Conservation (phyloP, 257 asterid species). For the Agastache rugosa region DNA sequence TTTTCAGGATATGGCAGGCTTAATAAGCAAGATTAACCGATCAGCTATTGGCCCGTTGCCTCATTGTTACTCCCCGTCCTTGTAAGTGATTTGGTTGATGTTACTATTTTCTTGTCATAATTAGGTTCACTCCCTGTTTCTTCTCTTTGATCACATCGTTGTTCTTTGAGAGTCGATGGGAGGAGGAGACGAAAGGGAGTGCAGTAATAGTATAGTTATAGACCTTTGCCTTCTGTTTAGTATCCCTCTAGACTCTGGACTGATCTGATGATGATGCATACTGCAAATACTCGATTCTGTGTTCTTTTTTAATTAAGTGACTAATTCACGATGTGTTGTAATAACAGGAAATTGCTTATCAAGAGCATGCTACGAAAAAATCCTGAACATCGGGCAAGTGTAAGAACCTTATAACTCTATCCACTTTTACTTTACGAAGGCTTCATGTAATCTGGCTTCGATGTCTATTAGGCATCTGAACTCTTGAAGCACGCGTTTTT, state of each 20-base stretch:
- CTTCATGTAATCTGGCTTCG: conserved; percentile 22
- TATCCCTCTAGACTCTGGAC: no score
- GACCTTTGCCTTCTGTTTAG: no score
- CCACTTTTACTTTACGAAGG: background rate
- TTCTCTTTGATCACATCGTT: background rate
- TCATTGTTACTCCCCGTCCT: conserved; percentile 76
- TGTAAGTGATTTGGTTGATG: conserved; percentile 51
- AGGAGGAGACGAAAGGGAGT: no score
- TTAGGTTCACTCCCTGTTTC: background rate
- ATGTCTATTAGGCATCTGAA: conserved; percentile 70
- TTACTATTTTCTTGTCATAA: background rate
- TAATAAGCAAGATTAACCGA: conserved; percentile 92
- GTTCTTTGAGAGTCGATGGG: background rate
- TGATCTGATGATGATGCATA: no score
- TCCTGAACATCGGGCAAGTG: conserved; percentile 87
- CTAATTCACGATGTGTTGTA: background rate
- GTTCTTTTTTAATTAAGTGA: background rate
- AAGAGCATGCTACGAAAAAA: conserved; percentile 91
- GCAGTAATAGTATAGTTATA: no score
- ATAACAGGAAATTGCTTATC: conserved; percentile 77
- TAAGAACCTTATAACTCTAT: conserved; percentile 46
- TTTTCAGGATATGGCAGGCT: conserved; percentile 90
- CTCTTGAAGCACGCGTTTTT: conserved; percentile 76
- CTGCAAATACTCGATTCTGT: background rate
- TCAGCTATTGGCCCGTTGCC: conserved; percentile 95